phyloP scores from a whole-genome alignment of 352 stramenopile genomes.

The Globisporangium nagaii region DNA sequence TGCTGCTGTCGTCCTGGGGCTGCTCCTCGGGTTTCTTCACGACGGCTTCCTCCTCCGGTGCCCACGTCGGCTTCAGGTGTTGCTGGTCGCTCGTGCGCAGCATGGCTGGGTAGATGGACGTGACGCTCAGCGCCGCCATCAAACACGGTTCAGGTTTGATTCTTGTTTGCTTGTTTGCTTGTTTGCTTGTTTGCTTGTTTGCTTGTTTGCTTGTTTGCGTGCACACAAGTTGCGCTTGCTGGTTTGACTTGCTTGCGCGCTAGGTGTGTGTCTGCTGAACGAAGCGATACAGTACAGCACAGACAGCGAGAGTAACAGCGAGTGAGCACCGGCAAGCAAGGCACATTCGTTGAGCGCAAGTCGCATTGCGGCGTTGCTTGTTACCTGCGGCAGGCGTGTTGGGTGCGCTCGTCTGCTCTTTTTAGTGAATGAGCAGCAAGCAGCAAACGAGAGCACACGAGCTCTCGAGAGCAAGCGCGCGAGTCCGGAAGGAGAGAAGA shows the following conservation, averaged over 20 bases:
- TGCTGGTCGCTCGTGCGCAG: background rate
- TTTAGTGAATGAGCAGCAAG: slow-evolving; percentile 2
- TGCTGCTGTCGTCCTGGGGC: background rate
- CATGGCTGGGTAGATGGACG: slow-evolving; percentile 3
- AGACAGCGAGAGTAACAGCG: background rate
- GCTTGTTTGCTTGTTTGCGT: background rate
- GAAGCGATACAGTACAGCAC: background rate
- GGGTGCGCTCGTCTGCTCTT: slow-evolving; percentile 11
- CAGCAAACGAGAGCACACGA: too few relatives aligned
- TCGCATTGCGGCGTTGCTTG: background rate
- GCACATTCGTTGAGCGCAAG: background rate
- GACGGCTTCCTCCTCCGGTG: background rate
- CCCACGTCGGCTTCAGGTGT: background rate
- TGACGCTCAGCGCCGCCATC: slow-evolving; percentile 4
- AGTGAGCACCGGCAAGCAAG: slow-evolving; percentile 4
- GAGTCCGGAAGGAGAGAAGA: background rate
- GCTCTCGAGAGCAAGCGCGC: too few relatives aligned
- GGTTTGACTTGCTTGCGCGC: background rate
- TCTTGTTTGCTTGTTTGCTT: background rate
- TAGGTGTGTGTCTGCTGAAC: background rate
- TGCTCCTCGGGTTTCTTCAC: slow-evolving; percentile 5
- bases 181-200: background rate
- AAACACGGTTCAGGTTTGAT: background rate
- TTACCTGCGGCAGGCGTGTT: background rate
- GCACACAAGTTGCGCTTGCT: background rate